These are phyloP conservation scores for Yamagishiella unicocca DNA, from an alignment of 139 green algal species.

Conservation along the genomic window DNA sequence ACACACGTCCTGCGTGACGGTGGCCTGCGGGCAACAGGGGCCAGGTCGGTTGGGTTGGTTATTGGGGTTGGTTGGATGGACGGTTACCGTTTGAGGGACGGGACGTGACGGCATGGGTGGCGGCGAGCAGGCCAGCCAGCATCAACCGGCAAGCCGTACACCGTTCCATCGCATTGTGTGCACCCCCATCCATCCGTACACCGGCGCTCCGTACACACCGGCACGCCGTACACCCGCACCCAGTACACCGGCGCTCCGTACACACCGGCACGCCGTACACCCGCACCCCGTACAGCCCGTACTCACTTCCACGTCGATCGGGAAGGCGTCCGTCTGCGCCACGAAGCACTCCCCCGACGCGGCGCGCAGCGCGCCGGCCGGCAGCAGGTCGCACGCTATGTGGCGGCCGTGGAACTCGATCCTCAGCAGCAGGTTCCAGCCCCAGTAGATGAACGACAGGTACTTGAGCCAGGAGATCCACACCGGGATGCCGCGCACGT, in stretches of 20 bases:
- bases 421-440: slow-evolving; percentile 76
- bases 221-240: neutral
- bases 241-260: neutral
- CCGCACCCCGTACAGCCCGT: neutral
- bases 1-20: slow-evolving; percentile 54
- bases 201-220: neutral
- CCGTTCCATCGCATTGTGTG: neutral
- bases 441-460: slow-evolving; percentile 73
- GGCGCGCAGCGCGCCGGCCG: neutral
- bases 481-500: slow-evolving; percentile 71
- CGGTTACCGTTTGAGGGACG: neutral
- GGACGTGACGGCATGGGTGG: too few relatives aligned
- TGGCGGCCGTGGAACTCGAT: slow-evolving; percentile 56
- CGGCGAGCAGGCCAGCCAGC: neutral
- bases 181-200: neutral
- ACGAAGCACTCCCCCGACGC: neutral
- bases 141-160: neutral
- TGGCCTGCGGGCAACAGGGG: neutral
- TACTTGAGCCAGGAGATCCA: slow-evolving; percentile 71
- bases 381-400: neutral
- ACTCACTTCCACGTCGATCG: slow-evolving; percentile 45
- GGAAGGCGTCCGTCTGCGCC: neutral
- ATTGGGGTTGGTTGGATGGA: neutral
- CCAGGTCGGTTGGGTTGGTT: too few relatives aligned
- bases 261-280: neutral